A percentile compares a stretch with the other conserved stretches of the same genome.
Evolutionary conservation across 805 yeast species (phyloP).

Genomic region (Schwanniomyces pseudopolymorphus): DNA sequence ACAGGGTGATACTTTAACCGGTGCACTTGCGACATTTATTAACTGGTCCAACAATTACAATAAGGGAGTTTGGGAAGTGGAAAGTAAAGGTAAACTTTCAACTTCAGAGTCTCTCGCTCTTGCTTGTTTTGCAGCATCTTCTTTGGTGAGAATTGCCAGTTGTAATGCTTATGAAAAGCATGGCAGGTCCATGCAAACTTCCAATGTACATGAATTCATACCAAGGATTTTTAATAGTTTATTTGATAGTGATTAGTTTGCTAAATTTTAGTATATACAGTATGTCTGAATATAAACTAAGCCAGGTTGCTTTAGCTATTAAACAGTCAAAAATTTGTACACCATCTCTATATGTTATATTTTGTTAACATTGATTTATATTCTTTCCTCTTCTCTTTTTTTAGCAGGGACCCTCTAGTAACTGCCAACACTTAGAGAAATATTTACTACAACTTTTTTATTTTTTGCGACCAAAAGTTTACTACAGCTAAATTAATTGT

Average conservation of each 20-base stretch:
- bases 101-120: slow-evolving; percentile 37
- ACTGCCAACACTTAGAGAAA: too few relatives aligned
- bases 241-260: slow-evolving; percentile 26
- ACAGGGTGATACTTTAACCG: slow-evolving; percentile 92
- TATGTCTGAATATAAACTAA: too few relatives aligned
- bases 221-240: slow-evolving; percentile 59
- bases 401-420: too few relatives aligned
- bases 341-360: too few relatives aligned
- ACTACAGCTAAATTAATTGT: too few relatives aligned
- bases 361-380: too few relatives aligned
- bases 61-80: slow-evolving; percentile 54
- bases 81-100: slow-evolving; percentile 31
- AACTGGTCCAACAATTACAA: slow-evolving; percentile 77
- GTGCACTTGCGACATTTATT: slow-evolving; percentile 76
- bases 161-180: slow-evolving; percentile 59
- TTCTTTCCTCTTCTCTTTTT: too few relatives aligned
- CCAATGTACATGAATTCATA: slow-evolving; percentile 70
- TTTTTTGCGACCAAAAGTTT: too few relatives aligned
- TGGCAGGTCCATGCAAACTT: slow-evolving; percentile 82
- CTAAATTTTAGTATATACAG: slow-evolving; percentile 10
- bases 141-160: slow-evolving; percentile 66
- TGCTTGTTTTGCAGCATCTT: slow-evolving; percentile 72
- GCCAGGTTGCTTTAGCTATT: neutral
- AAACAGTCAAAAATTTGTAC: too few relatives aligned
- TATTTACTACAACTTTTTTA: too few relatives aligned